Percentiles rank a stretch among this genome's conserved stretches.
Conservation (phyloP, 179 eudicot species). For the Spergularia azorica region DNA sequence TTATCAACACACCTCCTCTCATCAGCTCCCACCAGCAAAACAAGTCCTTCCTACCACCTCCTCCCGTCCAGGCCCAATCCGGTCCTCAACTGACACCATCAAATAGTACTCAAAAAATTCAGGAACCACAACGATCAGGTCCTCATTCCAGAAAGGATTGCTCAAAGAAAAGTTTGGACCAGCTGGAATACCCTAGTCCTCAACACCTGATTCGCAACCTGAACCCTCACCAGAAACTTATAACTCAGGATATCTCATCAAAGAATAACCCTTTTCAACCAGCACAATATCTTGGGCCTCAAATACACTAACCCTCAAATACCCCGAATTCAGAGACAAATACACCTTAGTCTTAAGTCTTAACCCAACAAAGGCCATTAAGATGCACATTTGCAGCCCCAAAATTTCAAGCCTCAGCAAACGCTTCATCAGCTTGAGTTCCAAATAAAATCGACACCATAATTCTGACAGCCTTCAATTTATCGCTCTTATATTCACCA, state of each 20-base stretch:
- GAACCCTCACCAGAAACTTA: conserved; percentile 34
- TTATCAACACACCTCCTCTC: conserved; percentile 51
- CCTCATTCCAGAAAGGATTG: conserved; percentile 47
- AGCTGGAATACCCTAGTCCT: conserved; percentile 39
- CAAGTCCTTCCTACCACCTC: conserved; percentile 38
- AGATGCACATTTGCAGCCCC: conserved; percentile 42
- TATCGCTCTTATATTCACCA: conserved; percentile 47
- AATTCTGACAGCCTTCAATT: conserved; percentile 38
- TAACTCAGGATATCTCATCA: conserved; percentile 42
- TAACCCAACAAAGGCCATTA: conserved; percentile 35
- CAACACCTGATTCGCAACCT: conserved; percentile 41
- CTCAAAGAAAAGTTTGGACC: conserved; percentile 28
- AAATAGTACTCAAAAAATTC: conserved; percentile 49
- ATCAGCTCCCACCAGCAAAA: conserved; percentile 32
- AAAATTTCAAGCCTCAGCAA: conserved; percentile 49
- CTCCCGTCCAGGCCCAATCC: conserved; percentile 40
- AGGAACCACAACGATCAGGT: conserved; percentile 48
- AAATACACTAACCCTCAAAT: conserved; percentile 37
- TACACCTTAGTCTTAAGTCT: conserved; percentile 37
- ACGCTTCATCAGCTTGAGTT: conserved; percentile 50
- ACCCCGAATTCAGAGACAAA: conserved; percentile 45
- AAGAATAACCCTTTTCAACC: conserved; percentile 37
- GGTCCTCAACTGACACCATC: conserved; percentile 41
- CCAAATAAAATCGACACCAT: conserved; percentile 48
- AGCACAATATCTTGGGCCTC: conserved; percentile 45